Evolutionary conservation across 441 rosid genomes (phyloP), one percentile per base, ranked within the genome.

Genomic region (Raphanus hybrid): DNA sequence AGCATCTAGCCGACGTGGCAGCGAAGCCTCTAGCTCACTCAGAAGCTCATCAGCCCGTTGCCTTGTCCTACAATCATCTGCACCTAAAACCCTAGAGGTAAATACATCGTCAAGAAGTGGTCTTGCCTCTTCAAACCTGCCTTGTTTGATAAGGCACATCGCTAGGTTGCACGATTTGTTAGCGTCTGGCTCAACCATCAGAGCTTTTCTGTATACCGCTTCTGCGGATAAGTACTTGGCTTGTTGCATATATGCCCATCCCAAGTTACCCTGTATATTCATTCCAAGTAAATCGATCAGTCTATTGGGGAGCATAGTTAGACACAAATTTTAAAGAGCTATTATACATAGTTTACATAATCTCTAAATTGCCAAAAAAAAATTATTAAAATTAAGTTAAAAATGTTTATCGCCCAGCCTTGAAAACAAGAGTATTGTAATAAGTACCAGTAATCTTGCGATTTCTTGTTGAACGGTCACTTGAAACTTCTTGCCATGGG

Each of bases 201-300:
- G 96, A 4, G 98, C 97, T 70, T 95, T 95, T 69, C 85, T 71
- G 48, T 91, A 92, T 18, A 92, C 94, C 0, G 85, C 95, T 82
- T 95, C 97, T 0, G 97, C 98, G 1, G 92, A 86, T 60, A 89
- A 35, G 86, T 74, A 93, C 85, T 89, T 93, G 3, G 87, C 70
- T 80, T 93, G 91, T 75, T 91, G 96, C 97, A 93, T 91, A 80
- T 95, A 89, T 20, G 97, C 98, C 99, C 99, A 95, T 2, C 97
- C 98, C 85, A 95, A 81, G 78, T 95, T 93, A 5, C 97, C 98
- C 99, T 95, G 80, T 10, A 26, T 15, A 70, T 41, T 9, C 3
- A 8, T 39, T 7, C 18, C 74, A 62, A 10, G 8, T 34, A 10
- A 14, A 14, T 9, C 4, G 5, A 20, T 64, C 15, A 39, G 69